Base-by-base conservation (phyloP, 208 protist species). In the Acanthamoeba divionensis region DNA sequence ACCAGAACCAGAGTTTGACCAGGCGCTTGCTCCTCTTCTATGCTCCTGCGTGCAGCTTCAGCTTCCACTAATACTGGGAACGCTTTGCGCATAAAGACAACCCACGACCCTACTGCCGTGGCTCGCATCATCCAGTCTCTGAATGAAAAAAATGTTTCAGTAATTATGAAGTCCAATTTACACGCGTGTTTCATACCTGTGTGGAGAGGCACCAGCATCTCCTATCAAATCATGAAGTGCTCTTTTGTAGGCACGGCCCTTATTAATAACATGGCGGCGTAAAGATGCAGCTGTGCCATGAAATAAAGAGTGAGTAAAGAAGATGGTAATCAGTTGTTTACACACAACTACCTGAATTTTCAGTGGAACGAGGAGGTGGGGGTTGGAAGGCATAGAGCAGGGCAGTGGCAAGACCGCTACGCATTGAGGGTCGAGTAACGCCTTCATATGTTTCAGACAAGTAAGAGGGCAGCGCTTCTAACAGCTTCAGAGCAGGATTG, bases 361-460 rank as follows among this genome's bases (percentile, higher is more conserved):
- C 73, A 2, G 73, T 54, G 6, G 73, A 83, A n/a, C 73, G 44
- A 9, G 73, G 73, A 24, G 73, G 50, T 9, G 73, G 73, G 4
- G 73, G 73, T n/a, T 83, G 73, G 41, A 83, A 83, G 4, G 73
- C 55, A n/a, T 83, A 83, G 26, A 83, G 50, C 3, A 83, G 50
- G 50, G 73, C 73, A 1, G 73, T 83, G 15, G 73, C 73, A 26
- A 83, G 15, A 8, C 73, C 73, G 73, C 73, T 83, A 13, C 73
- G 73, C 26, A 83, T 54, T 21, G 73, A 57, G 26, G 73, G 73
- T 2, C 73, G 73, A 8, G 73, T 83, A 18, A 83, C 73, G 24
- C 73, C 73, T 54, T 83, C 73, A 36, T 83, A 83, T 26, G 73
- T 83, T 29, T 47, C 55, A 7, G 73, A 44, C 18, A 83, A 36